Base-by-base conservation (phyloP, 164 flowering plant species). In the Magnolia officinalis region DNA sequence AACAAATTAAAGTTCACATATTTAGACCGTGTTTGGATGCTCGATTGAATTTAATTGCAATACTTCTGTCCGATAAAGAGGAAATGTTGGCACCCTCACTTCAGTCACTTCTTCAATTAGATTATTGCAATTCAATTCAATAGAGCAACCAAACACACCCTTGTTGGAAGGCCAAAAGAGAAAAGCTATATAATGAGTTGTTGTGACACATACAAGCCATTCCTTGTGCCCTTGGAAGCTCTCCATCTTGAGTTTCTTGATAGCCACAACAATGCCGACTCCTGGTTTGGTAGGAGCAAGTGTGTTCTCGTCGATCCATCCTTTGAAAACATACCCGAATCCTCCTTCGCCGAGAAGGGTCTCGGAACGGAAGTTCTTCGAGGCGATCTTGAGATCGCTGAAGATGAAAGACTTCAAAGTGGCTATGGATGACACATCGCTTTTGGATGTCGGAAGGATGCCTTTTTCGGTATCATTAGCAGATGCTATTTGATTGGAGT, bases 161-260 rank as follows among this genome's bases (percentile, higher is more conserved):
- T 64, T n/a, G 24, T 8, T 64, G 9, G 24, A 64, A 19, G 10
- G 23, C 31, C 16, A 68, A 68, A 68, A 31, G 67, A 64, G 61
- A 55, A 55, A 55, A 55, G 10, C 10, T 8, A 37, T 4, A 31
- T 16, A 68, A 29, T 4, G n/a, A 50, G 45, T 31, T 68, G 50
- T 76, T 5, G 59, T 16, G 65, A 2, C 4, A 83, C 90, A 61
- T 91, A 91, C 96, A 77, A 90, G 96, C 96, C 98, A 93, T 87
- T 93, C 98, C 74, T 86, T 89, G 84, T 93, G 92, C 19, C 98
- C 98, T 84, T 93, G 98, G 76, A 85, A 87, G 84, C 98, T 88
- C 76, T 87, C 92, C 26, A 76, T 37, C 80, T 90, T 92, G 65
- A 90, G 92, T 66, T 81, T 92, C 83, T 91, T 90, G 75, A 91